Percentiles rank a stretch among this genome's conserved stretches.
Evolutionary conservation across 2,329 filamentous ascomycete species (phyloP).

Genomic region (Diaporthe nobilis): DNA sequence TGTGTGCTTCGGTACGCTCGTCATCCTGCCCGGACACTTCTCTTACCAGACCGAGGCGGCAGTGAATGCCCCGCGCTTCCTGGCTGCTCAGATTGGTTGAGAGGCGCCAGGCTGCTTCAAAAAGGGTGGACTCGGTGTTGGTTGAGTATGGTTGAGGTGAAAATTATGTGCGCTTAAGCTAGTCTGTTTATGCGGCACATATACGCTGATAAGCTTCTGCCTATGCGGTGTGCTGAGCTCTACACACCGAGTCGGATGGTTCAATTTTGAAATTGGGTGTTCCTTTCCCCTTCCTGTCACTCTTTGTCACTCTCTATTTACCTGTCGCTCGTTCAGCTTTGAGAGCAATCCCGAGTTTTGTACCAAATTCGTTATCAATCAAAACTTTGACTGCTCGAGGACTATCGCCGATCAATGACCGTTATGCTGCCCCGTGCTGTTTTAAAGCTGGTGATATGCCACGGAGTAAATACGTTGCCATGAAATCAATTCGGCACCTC

Average conservation of each 20-base stretch:
- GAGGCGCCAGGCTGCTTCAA: background rate
- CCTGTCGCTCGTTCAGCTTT: background rate
- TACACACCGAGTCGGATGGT: background rate
- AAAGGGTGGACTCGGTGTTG: no score
- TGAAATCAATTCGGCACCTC: background rate
- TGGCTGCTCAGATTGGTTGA: conserved; percentile 3
- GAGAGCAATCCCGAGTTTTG: no score
- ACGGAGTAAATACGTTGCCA: background rate
- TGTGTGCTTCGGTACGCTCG: conserved; percentile 55
- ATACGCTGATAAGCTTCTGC: background rate
- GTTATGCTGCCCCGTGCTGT: background rate
- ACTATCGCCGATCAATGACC: background rate
- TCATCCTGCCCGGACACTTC: conserved; percentile 54
- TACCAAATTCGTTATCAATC: no score
- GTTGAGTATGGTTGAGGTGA: background rate
- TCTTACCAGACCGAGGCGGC: conserved; percentile 10
- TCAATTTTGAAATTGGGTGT: background rate
- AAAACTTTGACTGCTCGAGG: background rate
- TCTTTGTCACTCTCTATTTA: background rate
- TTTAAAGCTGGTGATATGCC: background rate
- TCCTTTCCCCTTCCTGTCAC: no score
- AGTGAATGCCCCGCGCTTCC: conserved; percentile 4
- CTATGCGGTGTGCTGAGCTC: background rate
- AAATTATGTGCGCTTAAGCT: no score
- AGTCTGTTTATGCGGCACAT: background rate